Percentiles rank a stretch among this genome's conserved stretches.
Evolutionary conservation across 1,284 basidiomycete genomes (phyloP).

Genomic region (Wolfiporia cocos): DNA sequence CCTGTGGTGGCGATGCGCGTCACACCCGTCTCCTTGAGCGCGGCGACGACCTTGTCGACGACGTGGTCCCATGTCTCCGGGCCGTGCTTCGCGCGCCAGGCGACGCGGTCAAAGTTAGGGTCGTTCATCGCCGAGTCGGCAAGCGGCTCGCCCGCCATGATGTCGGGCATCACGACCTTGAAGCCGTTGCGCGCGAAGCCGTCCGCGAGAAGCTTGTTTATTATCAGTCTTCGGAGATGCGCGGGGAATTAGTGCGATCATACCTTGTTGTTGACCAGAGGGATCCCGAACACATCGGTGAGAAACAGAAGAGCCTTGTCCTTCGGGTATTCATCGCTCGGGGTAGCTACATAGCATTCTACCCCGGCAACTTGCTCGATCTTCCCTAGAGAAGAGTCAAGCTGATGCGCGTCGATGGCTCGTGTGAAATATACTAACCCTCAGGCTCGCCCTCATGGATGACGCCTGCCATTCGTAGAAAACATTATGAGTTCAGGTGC

Average conservation of each 20-base stretch:
- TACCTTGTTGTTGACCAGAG: constrained; percentile 48
- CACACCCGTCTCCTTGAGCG: constrained; percentile 53
- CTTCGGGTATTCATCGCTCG: constrained; percentile 40
- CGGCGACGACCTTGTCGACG: constrained; percentile 52
- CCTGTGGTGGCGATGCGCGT: constrained; percentile 55
- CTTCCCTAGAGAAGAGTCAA: constrained; percentile 26
- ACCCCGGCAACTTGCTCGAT: constrained; percentile 41
- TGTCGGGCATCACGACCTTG: constrained; percentile 54
- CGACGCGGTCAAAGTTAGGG: constrained; percentile 32
- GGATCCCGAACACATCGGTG: constrained; percentile 61
- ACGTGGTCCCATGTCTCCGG: constrained; percentile 39
- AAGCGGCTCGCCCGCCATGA: constrained; percentile 55
- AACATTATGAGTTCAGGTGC: background rate
- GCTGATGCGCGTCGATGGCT: background rate
- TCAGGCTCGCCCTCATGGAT: constrained; percentile 49
- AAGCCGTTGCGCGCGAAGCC: constrained; percentile 71
- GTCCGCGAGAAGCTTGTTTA: constrained; percentile 55
- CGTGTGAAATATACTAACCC: constrained; percentile 25
- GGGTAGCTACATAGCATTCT: constrained; percentile 46
- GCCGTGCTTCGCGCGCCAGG: constrained; percentile 48
- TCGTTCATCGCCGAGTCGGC: constrained; percentile 30
- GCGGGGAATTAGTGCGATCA: constrained; percentile 8
- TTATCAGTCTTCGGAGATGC: constrained; percentile 5
- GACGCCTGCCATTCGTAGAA: constrained; percentile 35
- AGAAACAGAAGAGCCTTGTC: constrained; percentile 54